These are phyloP conservation scores for Phalaenopsis hybrid DNA, from an alignment of 116 monocot genomes.

Conservation along the genomic window DNA sequence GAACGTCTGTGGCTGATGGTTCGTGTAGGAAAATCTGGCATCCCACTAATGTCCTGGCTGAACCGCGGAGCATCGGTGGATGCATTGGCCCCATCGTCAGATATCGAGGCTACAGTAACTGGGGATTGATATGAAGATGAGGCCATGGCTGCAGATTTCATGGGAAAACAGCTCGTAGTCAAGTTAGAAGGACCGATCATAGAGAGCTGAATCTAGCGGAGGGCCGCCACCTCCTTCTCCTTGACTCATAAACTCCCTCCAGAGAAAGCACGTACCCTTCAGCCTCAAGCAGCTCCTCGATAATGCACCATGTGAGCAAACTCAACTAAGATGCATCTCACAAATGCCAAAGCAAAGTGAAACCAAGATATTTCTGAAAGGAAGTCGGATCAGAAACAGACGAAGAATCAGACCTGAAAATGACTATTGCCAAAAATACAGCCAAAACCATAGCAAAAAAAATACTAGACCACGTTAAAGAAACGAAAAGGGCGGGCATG, in stretches of 20 bases:
- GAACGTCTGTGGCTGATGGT: conserved; percentile 64
- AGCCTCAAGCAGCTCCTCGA: neutral
- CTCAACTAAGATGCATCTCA: neutral
- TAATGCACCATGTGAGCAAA: neutral
- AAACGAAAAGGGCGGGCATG: neutral
- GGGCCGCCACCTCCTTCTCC: conserved; percentile 20
- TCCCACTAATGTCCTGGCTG: conserved; percentile 65
- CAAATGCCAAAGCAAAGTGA: neutral
- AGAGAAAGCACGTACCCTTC: conserved; percentile 10
- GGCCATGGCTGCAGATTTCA: conserved; percentile 19
- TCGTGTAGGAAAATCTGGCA: conserved; percentile 72
- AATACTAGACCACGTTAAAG: neutral
- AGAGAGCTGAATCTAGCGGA: conserved; percentile 16
- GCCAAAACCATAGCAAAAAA: neutral
- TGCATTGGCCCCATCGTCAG: neutral
- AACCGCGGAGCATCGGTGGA: conserved; percentile 13
- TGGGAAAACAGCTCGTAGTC: conserved; percentile 9
- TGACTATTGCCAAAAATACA: neutral
- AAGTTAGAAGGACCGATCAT: neutral
- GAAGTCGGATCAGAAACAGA: neutral
- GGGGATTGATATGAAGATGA: conserved; percentile 5
- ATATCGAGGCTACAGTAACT: neutral
- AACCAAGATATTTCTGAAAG: neutral
- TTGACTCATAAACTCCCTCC: conserved; percentile 25
- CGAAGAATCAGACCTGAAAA: neutral